Evolutionary conservation across 495 filamentous ascomycete species (phyloP), one percentile per base, ranked within the genome.

Genomic region (Thermochaetoides thermophila): DNA sequence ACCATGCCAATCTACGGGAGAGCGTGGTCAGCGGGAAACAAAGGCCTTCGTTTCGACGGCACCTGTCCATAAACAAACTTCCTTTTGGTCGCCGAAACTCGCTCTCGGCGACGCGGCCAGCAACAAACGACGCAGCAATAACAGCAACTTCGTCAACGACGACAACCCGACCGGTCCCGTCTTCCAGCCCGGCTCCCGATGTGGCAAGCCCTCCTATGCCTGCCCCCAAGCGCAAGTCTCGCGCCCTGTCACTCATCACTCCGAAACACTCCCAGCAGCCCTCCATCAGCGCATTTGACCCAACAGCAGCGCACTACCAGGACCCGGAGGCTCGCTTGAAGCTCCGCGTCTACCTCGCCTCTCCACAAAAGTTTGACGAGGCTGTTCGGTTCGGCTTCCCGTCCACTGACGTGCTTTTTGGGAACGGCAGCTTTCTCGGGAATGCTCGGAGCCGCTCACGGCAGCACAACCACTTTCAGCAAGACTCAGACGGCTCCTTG

Each of bases 351-450:
- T 92, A 85, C 42, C 67, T 92, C 3, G 79, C 81, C 12, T 95
- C 87, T 2, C 81, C 84, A 7, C 82, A 93, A 41, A 93, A 92
- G 50, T 93, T 95, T 38, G 89, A 96, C 46, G 86, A 95, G 59
- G 85, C 83, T 1, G 69, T 94, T 33, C 82, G 89, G 49, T 93
- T 89, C 57, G 86, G 87, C 4, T 94, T 95, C 42, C 84, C 85
- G 0, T 74, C 81, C 12, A 68, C 57, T 19, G 57, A 66, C 23
- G 47, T 48, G 2, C 38, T 57, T 16, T n/a, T n/a, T n/a, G n/a
- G n/a, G n/a, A n/a, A n/a, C n/a, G n/a, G n/a, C n/a, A n/a, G n/a
- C n/a, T n/a, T n/a, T n/a, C n/a, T n/a, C n/a, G n/a, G n/a, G n/a
- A n/a, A n/a, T n/a, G n/a, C n/a, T n/a, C n/a, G n/a, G n/a, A n/a